These are phyloP conservation scores for Cicer yamashitae DNA, from an alignment of 306 rosid species.

Conservation along the genomic window DNA sequence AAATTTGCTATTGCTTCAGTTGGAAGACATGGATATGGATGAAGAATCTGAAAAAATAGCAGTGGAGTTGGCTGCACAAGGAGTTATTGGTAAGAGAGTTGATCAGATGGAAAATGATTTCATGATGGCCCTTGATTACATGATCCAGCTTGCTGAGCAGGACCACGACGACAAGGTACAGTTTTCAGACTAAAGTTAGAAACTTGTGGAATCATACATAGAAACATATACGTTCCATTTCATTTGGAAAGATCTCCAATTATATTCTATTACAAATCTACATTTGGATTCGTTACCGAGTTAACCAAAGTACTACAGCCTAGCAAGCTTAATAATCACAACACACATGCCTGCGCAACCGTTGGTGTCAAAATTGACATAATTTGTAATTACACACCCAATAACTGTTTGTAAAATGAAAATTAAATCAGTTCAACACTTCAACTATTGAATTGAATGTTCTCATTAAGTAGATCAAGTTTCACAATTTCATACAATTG, in stretches of 20 bases:
- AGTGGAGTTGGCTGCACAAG: conserved; percentile 96
- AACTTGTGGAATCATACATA: not conserved
- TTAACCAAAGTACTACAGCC: too few relatives aligned
- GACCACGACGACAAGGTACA: conserved; percentile 88
- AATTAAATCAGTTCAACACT: not conserved
- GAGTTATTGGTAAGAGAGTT: conserved; percentile 93
- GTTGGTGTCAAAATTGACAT: not conserved
- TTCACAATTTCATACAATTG: not conserved
- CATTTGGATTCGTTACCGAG: not conserved
- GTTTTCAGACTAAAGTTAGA: conserved; percentile 32
- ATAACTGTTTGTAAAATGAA: too few relatives aligned
- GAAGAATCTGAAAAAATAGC: conserved; percentile 95
- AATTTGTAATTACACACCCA: too few relatives aligned
- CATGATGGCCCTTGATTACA: conserved; percentile 92
- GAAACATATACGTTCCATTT: conserved; percentile 8
- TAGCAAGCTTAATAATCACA: too few relatives aligned
- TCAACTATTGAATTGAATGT: not conserved
- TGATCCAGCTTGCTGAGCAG: conserved; percentile 81
- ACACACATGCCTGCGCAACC: not conserved
- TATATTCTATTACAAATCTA: not conserved
- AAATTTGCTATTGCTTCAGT: conserved; percentile 51
- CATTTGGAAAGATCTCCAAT: not conserved
- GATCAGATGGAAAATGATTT: conserved; percentile 94
- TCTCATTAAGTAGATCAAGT: not conserved
- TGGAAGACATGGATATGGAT: conserved; percentile 85